A percentile compares a stretch with the other conserved stretches of the same genome.
These are phyloP conservation scores for Penicillium sp. DNA, from an alignment of 2,329 filamentous ascomycete species.

Conservation along the genomic window DNA sequence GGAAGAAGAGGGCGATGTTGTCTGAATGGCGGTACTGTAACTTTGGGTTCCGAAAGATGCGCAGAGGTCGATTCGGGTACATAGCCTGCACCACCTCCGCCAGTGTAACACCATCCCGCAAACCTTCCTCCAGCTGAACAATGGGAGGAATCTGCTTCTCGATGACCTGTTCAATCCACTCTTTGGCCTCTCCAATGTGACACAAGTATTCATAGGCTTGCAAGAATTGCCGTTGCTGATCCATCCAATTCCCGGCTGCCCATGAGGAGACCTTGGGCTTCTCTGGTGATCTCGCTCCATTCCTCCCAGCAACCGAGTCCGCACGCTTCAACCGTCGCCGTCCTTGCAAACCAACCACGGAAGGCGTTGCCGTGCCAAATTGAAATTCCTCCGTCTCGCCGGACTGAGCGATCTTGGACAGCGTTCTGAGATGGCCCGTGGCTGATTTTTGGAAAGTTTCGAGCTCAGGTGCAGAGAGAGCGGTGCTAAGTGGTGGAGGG, in stretches of 20 bases:
- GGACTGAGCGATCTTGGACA: slow-evolving; percentile 78
- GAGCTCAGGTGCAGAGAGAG: slow-evolving; percentile 68
- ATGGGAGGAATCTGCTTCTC: slow-evolving; percentile 84
- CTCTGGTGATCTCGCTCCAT: slow-evolving; percentile 42
- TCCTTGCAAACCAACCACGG: slow-evolving; percentile 84
- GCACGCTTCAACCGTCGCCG: slow-evolving; percentile 76
- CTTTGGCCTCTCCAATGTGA: slow-evolving; percentile 97
- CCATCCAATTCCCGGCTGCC: slow-evolving; percentile 94
- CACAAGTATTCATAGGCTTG: slow-evolving; percentile 98
- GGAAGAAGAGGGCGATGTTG: slow-evolving; percentile 96
- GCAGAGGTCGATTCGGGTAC: slow-evolving; percentile 69
- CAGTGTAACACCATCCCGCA: slow-evolving; percentile 88
- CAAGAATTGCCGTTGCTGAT: slow-evolving; percentile 92
- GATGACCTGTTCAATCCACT: slow-evolving; percentile 96
- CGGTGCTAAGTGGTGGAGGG: slow-evolving; percentile 37
- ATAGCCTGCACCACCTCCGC: slow-evolving; percentile 91
- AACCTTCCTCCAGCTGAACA: slow-evolving; percentile 85
- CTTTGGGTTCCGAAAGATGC: slow-evolving; percentile 81
- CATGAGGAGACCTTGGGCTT: slow-evolving; percentile 64
- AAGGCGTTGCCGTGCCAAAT: slow-evolving; percentile 73
- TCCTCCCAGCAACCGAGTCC: slow-evolving; percentile 54
- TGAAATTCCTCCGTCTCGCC: slow-evolving; percentile 76
- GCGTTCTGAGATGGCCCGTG: slow-evolving; percentile 80
- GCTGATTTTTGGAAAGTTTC: slow-evolving; percentile 82
- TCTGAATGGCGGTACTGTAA: slow-evolving; percentile 95